Percentiles rank a stretch among this genome's conserved stretches.
These are phyloP conservation scores for Lactifluus hygrophoroides DNA, from an alignment of 768 basidiomycete genomes.

Conservation along the genomic window DNA sequence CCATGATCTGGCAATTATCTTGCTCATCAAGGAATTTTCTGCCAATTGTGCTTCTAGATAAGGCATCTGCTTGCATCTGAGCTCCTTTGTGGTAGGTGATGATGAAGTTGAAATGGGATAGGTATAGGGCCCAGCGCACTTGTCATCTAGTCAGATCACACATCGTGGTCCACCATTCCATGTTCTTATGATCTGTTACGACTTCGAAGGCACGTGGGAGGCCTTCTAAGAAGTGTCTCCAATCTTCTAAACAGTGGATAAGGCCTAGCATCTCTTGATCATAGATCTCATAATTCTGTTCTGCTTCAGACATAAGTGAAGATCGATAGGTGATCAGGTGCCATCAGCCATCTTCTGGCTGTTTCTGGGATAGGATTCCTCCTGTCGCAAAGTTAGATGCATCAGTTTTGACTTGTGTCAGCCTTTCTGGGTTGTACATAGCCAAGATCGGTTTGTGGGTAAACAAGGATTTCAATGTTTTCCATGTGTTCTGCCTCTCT, in stretches of 20 bases:
- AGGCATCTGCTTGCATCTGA: background rate
- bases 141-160: background rate
- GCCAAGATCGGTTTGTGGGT: background rate
- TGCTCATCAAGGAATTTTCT: background rate
- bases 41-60: background rate
- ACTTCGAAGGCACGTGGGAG: background rate
- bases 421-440: background rate
- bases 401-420: background rate
- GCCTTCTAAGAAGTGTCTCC: background rate
- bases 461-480: background rate
- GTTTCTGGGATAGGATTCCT: background rate
- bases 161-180: background rate
- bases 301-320: background rate
- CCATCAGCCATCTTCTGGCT: background rate
- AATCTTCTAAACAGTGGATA: background rate
- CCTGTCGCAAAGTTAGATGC: background rate
- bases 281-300: background rate
- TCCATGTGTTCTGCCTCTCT: too few relatives aligned
- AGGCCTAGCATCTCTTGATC: background rate
- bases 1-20: background rate
- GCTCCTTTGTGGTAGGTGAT: background rate
- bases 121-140: background rate
- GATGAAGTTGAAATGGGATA: background rate
- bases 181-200: background rate
- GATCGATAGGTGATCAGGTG: background rate